phyloP scores from a whole-genome alignment of 352 stramenopile genomes.

The Phytophthora chlamydospora region DNA sequence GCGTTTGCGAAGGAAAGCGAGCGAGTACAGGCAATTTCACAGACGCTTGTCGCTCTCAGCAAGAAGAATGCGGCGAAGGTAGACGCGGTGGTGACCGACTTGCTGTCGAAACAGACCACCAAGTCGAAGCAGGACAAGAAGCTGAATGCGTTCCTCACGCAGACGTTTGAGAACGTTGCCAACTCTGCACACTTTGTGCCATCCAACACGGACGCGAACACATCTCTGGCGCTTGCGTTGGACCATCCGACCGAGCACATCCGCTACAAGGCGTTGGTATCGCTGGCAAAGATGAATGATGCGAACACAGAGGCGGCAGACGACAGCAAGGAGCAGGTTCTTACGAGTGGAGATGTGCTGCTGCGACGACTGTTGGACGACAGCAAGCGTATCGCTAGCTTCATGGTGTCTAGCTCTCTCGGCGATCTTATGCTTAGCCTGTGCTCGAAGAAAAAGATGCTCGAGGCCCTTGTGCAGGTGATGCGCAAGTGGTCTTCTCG shows the following conservation, averaged over 20 bases:
- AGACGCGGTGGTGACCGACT: slow-evolving; percentile 43
- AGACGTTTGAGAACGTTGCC: slow-evolving; percentile 71
- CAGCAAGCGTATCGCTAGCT: slow-evolving; percentile 68
- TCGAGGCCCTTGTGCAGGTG: slow-evolving; percentile 57
- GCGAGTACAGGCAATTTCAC: slow-evolving; percentile 53
- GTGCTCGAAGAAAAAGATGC: slow-evolving; percentile 54
- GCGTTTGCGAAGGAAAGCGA: slow-evolving; percentile 46
- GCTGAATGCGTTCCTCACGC: slow-evolving; percentile 63
- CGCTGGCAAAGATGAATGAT: slow-evolving; percentile 65
- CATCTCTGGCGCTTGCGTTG: slow-evolving; percentile 74
- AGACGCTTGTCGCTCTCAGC: slow-evolving; percentile 53
- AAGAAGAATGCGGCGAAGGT: slow-evolving; percentile 67
- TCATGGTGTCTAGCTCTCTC: slow-evolving; percentile 58
- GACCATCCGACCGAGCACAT: slow-evolving; percentile 80
- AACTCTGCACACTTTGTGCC: slow-evolving; percentile 85
- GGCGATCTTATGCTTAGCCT: slow-evolving; percentile 63
- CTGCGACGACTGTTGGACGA: slow-evolving; percentile 81
- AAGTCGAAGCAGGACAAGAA: slow-evolving; percentile 60
- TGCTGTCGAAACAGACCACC: slow-evolving; percentile 37
- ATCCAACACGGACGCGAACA: slow-evolving; percentile 63
- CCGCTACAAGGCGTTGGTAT: slow-evolving; percentile 75
- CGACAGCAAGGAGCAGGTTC: slow-evolving; percentile 37
- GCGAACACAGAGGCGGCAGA: slow-evolving; percentile 17
- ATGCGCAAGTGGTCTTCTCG: slow-evolving; percentile 56
- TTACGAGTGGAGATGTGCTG: slow-evolving; percentile 62